Evolutionary conservation across 116 monocot genomes (phyloP).

Genomic region (Trichopus zeylanicus): DNA sequence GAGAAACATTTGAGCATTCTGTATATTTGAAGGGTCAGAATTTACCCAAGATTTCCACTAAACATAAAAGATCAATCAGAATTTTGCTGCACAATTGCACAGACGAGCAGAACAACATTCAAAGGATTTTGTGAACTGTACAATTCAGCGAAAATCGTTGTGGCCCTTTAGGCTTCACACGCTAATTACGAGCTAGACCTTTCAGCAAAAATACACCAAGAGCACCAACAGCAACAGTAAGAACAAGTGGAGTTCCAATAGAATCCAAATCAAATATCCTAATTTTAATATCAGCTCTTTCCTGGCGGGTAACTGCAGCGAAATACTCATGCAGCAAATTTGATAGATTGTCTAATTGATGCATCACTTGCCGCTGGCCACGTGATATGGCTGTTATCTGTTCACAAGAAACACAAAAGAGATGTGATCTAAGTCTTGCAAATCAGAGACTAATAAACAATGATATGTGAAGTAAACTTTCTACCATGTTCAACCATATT

Average conservation of each 20-base stretch:
- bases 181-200: constrained; percentile 21
- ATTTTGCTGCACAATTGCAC: no score
- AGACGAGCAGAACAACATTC: no score
- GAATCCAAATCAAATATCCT: constrained; percentile 18
- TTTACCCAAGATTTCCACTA: no score
- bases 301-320: constrained; percentile 17
- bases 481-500: no score
- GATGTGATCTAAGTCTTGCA: neutral
- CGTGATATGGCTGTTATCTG: constrained; percentile 51
- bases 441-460: no score
- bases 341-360: constrained; percentile 80
- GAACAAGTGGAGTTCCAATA: constrained; percentile 20
- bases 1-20: no score
- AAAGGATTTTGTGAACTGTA: no score
- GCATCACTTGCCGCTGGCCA: constrained; percentile 81
- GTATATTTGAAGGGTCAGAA: no score
- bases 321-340: constrained; percentile 65
- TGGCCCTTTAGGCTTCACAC: neutral
- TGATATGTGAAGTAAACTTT: no score
- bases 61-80: no score
- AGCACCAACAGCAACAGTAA: constrained; percentile 30
- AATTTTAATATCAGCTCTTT: constrained; percentile 12
- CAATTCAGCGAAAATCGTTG: no score
- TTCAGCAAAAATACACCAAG: constrained; percentile 34
- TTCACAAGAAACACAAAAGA: neutral